A percentile compares a stretch with the other conserved stretches of the same genome.
Conservation (phyloP, 352 stramenopile genomes). For the Phytophthora parvispora region DNA sequence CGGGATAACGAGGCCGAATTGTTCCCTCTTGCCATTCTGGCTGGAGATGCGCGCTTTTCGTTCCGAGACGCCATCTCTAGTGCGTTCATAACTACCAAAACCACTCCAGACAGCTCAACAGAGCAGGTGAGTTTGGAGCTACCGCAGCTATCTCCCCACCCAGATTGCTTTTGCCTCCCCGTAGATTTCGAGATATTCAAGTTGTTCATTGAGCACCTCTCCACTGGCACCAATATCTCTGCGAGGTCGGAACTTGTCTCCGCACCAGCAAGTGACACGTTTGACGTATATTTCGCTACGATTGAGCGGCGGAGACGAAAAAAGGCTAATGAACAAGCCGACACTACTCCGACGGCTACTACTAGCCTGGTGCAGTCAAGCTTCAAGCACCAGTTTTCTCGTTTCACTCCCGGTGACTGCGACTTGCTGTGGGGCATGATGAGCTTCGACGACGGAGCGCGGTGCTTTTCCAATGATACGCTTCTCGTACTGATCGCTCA, state of each 20-base stretch:
- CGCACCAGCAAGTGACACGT: conserved; percentile 71
- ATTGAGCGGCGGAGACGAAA: conserved; percentile 4
- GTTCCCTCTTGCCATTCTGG: conserved; percentile 45
- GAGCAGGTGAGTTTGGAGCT: conserved; percentile 48
- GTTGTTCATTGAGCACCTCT: conserved; percentile 47
- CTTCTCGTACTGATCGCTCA: conserved; percentile 66
- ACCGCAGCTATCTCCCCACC: conserved; percentile 81
- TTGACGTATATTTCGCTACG: conserved; percentile 71
- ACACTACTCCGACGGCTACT: neutral
- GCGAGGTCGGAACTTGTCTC: conserved; percentile 31
- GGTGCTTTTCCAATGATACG: conserved; percentile 53
- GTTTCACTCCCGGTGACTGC: conserved; percentile 79
- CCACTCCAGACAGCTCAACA: conserved; percentile 8
- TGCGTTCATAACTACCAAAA: conserved; percentile 45
- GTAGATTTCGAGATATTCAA: conserved; percentile 81
- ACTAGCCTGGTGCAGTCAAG: conserved; percentile 12
- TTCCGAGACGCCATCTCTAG: conserved; percentile 72
- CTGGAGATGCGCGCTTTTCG: conserved; percentile 75
- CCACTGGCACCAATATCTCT: neutral
- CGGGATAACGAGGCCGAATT: neutral
- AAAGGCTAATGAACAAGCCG: neutral
- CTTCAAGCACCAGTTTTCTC: conserved; percentile 53
- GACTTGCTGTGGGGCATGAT: conserved; percentile 84
- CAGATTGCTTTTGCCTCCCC: conserved; percentile 86
- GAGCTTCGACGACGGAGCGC: conserved; percentile 59